phyloP scores from a whole-genome alignment of 2,329 filamentous ascomycete genomes.

The Clarireedia sp. region DNA sequence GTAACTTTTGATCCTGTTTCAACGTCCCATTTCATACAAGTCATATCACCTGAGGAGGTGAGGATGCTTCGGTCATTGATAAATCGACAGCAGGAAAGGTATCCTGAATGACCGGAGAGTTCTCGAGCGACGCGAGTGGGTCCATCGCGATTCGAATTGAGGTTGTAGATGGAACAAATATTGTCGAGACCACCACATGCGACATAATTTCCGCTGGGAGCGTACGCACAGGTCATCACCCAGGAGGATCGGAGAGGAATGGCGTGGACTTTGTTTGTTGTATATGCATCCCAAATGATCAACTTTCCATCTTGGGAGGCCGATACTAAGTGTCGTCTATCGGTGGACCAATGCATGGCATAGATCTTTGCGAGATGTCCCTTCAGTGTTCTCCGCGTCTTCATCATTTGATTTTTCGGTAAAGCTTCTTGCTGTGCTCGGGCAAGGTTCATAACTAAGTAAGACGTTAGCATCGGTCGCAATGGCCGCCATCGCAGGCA shows the following conservation, averaged over 20 bases:
- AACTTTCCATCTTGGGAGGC: slow-evolving; percentile 98
- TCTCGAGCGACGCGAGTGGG: slow-evolving; percentile 93
- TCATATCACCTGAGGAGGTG: slow-evolving; percentile 98
- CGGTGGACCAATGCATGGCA: slow-evolving; percentile 99
- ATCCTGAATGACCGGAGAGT: slow-evolving; percentile 92
- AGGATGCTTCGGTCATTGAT: slow-evolving; percentile 97
- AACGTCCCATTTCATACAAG: slow-evolving; percentile 99
- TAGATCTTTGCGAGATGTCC: slow-evolving; percentile 99
- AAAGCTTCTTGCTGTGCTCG: slow-evolving; percentile 87
- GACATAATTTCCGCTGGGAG: slow-evolving; percentile 95
- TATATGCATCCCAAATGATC: slow-evolving; percentile 99
- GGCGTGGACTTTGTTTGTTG: slow-evolving; percentile 98
- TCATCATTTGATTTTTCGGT: slow-evolving; percentile 88
- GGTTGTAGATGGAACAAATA: slow-evolving; percentile 99
- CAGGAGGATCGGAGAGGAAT: slow-evolving; percentile 95
- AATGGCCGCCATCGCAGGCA: background rate
- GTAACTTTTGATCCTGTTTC: slow-evolving; percentile 96
- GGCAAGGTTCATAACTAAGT: slow-evolving; percentile 79
- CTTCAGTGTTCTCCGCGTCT: slow-evolving; percentile 92
- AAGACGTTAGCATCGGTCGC: slow-evolving; percentile 14
- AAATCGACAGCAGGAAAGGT: slow-evolving; percentile 96
- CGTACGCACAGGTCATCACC: slow-evolving; percentile 99
- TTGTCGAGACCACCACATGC: slow-evolving; percentile 98
- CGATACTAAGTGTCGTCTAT: slow-evolving; percentile 92
- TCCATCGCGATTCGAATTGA: slow-evolving; percentile 90